A percentile compares a stretch with the other conserved stretches of the same genome.
Conservation (phyloP, 2,329 filamentous ascomycete genomes). For the Cytospora paraplurivora region DNA sequence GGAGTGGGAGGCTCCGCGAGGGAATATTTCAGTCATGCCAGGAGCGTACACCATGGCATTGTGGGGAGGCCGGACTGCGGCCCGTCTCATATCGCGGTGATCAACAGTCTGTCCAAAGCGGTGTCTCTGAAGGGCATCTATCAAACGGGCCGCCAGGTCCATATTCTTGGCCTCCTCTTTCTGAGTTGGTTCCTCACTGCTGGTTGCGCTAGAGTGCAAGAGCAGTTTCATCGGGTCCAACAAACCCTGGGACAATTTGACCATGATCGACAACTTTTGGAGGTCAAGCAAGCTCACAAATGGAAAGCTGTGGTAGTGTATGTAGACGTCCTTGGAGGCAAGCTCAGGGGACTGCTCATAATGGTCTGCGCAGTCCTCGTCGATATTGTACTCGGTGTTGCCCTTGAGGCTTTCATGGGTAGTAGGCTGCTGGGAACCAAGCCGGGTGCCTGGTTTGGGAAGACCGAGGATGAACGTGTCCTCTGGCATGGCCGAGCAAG, state of each 20-base stretch:
- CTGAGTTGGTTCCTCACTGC: too few relatives aligned
- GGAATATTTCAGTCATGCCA: too few relatives aligned
- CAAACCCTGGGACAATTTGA: neutral
- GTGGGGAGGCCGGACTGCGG: neutral
- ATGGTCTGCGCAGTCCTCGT: neutral
- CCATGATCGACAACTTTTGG: neutral
- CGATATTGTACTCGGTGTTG: neutral
- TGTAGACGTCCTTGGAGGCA: neutral
- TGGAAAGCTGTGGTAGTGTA: neutral
- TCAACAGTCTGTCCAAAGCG: neutral
- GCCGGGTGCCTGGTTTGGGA: neutral
- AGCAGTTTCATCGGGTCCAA: neutral
- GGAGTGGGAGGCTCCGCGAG: too few relatives aligned
- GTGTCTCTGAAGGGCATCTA: neutral
- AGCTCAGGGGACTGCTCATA: too few relatives aligned
- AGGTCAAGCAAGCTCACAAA: neutral
- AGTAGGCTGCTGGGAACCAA: neutral
- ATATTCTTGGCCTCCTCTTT: neutral
- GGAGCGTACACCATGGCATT: too few relatives aligned
- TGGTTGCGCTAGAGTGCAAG: neutral
- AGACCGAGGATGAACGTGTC: neutral
- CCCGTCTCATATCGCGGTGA: accelerated
- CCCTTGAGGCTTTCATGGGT: too few relatives aligned
- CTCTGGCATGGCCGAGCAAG: neutral
- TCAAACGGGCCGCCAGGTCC: neutral